Evolutionary conservation across 2,329 filamentous ascomycete species (phyloP).

Genomic region (Penicillium sp.): DNA sequence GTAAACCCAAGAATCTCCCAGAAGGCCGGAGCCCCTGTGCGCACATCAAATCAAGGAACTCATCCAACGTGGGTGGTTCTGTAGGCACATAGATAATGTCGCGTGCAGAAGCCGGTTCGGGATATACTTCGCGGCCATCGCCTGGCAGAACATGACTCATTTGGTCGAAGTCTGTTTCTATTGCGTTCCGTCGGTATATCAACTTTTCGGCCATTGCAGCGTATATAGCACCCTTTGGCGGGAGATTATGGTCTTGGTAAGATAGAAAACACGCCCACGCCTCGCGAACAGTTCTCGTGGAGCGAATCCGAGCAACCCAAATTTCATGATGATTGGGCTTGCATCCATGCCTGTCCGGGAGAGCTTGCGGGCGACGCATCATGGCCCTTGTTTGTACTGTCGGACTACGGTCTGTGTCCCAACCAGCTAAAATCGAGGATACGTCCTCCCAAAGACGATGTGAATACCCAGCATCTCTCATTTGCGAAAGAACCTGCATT

Average conservation of each 20-base stretch:
- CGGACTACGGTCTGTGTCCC: slow-evolving; percentile 63
- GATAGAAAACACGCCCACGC: slow-evolving; percentile 65
- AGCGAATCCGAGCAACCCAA: slow-evolving; percentile 59
- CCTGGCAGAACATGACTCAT: slow-evolving; percentile 49
- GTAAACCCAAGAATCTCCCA: slow-evolving; percentile 47
- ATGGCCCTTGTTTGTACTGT: slow-evolving; percentile 60
- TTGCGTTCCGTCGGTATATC: slow-evolving; percentile 38
- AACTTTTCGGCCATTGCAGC: slow-evolving; percentile 60
- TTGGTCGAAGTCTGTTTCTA: slow-evolving; percentile 22
- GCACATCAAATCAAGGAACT: slow-evolving; percentile 53
- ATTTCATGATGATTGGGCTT: slow-evolving; percentile 32
- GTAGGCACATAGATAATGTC: slow-evolving; percentile 58
- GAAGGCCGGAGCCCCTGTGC: slow-evolving; percentile 45
- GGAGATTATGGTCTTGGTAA: slow-evolving; percentile 48
- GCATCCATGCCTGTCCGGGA: slow-evolving; percentile 9
- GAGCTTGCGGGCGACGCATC: slow-evolving; percentile 32
- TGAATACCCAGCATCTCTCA: slow-evolving; percentile 60
- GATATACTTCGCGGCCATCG: slow-evolving; percentile 55
- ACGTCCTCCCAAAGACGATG: slow-evolving; percentile 52
- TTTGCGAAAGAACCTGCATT: slow-evolving; percentile 54
- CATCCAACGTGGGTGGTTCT: slow-evolving; percentile 53
- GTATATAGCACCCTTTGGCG: slow-evolving; percentile 47
- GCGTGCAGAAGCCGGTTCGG: slow-evolving; percentile 56
- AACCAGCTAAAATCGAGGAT: slow-evolving; percentile 57
- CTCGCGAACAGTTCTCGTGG: slow-evolving; percentile 61